These are phyloP conservation scores for Macrolepiota albuminosa DNA, from an alignment of 768 basidiomycete genomes.

Conservation along the genomic window DNA sequence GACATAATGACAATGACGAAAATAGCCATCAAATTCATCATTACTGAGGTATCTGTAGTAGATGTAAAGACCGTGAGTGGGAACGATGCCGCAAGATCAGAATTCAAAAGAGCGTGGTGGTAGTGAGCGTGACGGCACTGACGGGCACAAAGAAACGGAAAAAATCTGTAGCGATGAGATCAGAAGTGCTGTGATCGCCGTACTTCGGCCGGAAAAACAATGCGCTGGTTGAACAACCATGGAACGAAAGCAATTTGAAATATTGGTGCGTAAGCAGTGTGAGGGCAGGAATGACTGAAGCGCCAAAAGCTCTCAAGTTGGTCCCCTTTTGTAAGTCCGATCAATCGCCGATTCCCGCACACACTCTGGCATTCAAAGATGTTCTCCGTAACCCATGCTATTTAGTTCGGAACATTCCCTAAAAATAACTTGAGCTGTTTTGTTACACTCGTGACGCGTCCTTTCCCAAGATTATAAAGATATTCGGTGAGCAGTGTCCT, in stretches of 20 bases:
- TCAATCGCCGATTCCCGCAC: neutral
- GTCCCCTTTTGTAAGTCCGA: neutral
- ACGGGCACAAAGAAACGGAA: neutral
- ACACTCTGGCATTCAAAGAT: neutral
- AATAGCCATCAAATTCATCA: neutral
- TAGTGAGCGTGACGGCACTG: neutral
- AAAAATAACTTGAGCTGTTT: neutral
- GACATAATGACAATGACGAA: neutral
- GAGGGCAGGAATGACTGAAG: neutral
- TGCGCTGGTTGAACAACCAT: no score
- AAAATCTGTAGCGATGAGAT: neutral
- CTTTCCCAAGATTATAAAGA: neutral
- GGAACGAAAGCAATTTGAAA: neutral
- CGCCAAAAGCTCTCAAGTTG: no score
- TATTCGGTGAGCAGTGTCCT: neutral
- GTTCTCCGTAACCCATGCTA: neutral
- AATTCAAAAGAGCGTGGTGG: neutral
- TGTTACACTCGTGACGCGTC: neutral
- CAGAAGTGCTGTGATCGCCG: neutral
- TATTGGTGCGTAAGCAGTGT: neutral
- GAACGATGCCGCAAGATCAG: neutral
- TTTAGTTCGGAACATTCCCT: neutral
- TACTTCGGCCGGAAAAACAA: neutral
- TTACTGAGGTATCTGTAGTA: neutral
- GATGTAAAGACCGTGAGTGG: neutral